phyloP scores from a whole-genome alignment of 176 grass and related monocot genomes.

The Hsuehochloa calcarea region DNA sequence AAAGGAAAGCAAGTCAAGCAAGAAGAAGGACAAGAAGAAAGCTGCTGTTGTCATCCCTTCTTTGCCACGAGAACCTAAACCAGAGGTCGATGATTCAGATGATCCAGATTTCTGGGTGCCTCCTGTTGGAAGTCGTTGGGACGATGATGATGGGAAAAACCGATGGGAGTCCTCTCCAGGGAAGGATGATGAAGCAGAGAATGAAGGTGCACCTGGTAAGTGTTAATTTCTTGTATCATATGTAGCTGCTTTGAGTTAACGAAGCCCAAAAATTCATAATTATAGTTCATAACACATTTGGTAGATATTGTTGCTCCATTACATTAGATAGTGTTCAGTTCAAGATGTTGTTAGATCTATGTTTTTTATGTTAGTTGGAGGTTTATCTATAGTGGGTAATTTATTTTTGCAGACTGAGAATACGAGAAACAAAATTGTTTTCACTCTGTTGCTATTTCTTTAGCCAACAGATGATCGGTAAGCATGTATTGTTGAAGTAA shows the following conservation, averaged over 20 bases:
- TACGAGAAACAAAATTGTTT: neutral
- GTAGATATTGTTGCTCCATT: neutral
- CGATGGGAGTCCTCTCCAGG: conserved; percentile 54
- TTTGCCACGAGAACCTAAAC: conserved; percentile 38
- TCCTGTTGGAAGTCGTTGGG: conserved; percentile 74
- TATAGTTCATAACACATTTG: neutral
- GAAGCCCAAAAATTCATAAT: neutral
- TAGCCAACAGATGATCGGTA: neutral
- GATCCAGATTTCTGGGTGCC: conserved; percentile 80
- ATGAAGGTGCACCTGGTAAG: conserved; percentile 34
- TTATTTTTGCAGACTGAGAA: neutral
- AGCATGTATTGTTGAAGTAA: neutral
- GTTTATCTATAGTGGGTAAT: neutral
- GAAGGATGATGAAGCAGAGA: conserved; percentile 27
- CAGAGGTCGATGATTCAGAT: conserved; percentile 45
- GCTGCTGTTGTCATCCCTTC: conserved; percentile 33
- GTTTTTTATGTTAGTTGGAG: neutral
- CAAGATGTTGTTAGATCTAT: conserved; percentile 12
- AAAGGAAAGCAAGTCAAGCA: conserved; percentile 46
- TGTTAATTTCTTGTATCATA: neutral
- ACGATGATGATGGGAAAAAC: conserved; percentile 74
- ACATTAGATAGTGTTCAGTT: neutral
- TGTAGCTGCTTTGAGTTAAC: conserved; percentile 7
- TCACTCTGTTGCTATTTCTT: neutral
- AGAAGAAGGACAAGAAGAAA: conserved; percentile 59